Evolutionary conservation across 495 filamentous ascomycete genomes (phyloP), one percentile per base, ranked within the genome.

Genomic region (Penicillium odoratum): DNA sequence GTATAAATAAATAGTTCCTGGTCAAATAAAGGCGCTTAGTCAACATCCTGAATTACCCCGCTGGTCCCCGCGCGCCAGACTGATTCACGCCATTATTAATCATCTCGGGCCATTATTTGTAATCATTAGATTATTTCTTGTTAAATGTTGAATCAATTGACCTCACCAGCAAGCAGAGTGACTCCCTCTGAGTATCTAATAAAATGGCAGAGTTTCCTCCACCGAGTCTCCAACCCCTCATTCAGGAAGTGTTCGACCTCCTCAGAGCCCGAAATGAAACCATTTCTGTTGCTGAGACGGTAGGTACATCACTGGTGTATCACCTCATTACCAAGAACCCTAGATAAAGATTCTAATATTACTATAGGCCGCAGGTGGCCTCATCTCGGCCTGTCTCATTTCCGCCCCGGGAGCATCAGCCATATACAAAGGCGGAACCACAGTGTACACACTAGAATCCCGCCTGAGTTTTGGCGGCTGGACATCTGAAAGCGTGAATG

Each of bases 241-340:
- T 78, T 13, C 59, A 69, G 21, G 78, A 85, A 69, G 73, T 87
- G 43, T 72, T 74, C 11, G 59, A 67, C 10, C 73, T 85, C 30
- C 70, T 87, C 28, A 82, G 79, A 54, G 68, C 76, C 28, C 73
- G 74, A 38, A 76, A 78, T 38, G 78, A 85, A 65, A 83, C 74
- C 21, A 71, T 85, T 47, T 81, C 78, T 51, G 78, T 87, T 8
- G 83, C 82, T 31, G 84, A 87, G 65, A 87, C 84, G 7, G 84
- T 82, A 72, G 38, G 74, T 61, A 31, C 25, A 28, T n/a, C 4
- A 21, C 21, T 21, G 21, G 21, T 21, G 21, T 21, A 21, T 21
- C 21, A 2, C 21, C 21, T 21, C 21, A 21, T 21, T 21, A 21
- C 21, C 21, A 21, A 21, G 21, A 21, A 21, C 21, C 21, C 21